phyloP scores from a whole-genome alignment of 176 grass and related monocot genomes.

The Ananas comosus region DNA sequence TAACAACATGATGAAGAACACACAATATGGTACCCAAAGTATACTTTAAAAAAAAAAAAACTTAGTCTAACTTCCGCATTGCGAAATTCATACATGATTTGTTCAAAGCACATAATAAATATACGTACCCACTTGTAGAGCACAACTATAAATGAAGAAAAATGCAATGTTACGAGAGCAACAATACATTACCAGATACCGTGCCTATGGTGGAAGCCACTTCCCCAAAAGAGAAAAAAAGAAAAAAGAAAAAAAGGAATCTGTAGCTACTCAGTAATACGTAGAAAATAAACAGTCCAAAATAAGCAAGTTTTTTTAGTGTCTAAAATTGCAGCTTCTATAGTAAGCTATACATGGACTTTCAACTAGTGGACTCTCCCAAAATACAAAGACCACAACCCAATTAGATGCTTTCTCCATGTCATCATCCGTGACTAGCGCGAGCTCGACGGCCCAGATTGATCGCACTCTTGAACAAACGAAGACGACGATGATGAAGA shows the following conservation, averaged over 20 bases:
- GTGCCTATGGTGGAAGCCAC: too few relatives aligned
- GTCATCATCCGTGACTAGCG: constrained; percentile 11
- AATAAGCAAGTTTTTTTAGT: constrained; percentile 8
- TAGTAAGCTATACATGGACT: constrained; percentile 23
- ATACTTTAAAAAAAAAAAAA: neutral
- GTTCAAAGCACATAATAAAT: neutral
- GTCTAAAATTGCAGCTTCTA: constrained; percentile 20
- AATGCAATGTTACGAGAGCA: too few relatives aligned
- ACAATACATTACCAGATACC: too few relatives aligned
- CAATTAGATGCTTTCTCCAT: neutral
- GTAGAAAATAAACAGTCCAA: constrained; percentile 21
- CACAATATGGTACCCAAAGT: neutral
- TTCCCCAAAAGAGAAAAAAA: too few relatives aligned
- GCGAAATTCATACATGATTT: neutral
- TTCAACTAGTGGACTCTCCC: constrained; percentile 1
- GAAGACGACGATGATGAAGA: constrained; percentile 43
- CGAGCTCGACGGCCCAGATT: neutral
- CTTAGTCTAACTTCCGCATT: neutral
- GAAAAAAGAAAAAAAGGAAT: too few relatives aligned
- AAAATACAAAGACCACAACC: neutral
- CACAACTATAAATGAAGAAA: too few relatives aligned
- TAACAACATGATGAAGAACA: too few relatives aligned
- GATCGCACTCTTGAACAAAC: constrained; percentile 23
- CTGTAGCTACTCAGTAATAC: constrained; percentile 4
- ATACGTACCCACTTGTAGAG: too few relatives aligned